These are phyloP conservation scores for Luffa aegyptiaca DNA, from an alignment of 306 rosid genomes.

Conservation along the genomic window DNA sequence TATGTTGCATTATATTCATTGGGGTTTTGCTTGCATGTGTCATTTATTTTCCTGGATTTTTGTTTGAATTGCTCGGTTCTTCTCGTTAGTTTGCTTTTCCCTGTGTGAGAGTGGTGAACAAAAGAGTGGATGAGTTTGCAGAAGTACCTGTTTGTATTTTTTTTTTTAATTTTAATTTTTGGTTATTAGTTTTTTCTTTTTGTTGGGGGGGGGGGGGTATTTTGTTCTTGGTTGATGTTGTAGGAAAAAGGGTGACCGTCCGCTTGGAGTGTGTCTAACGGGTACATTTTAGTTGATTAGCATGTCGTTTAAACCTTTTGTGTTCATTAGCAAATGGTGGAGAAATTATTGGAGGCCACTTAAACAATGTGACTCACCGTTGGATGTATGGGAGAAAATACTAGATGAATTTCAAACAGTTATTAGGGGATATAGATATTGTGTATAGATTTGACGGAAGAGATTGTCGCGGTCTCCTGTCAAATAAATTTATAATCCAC, in stretches of 20 bases:
- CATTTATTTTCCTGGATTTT: not conserved
- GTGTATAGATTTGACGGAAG: too few relatives aligned
- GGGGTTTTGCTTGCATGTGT: not conserved
- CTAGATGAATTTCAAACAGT: not conserved
- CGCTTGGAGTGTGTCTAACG: not conserved
- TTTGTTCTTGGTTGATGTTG: not conserved
- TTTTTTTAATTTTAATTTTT: not conserved
- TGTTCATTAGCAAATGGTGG: not conserved
- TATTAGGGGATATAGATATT: not conserved
- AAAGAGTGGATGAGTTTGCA: not conserved
- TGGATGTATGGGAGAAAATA: not conserved
- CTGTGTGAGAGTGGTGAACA: not conserved
- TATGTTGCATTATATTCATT: slow-evolving; percentile 13
- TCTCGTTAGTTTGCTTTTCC: not conserved
- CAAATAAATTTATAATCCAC: too few relatives aligned
- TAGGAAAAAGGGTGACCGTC: not conserved
- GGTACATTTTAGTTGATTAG: not conserved
- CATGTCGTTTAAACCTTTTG: not conserved
- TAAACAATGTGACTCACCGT: not conserved
- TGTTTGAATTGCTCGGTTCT: not conserved
- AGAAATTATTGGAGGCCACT: not conserved
- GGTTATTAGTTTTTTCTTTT: too few relatives aligned
- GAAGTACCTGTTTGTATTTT: not conserved
- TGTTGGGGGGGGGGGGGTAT: too few relatives aligned
- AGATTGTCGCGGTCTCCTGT: too few relatives aligned